phyloP scores from a whole-genome alignment of 805 yeast species.

The Candida hispaniensis region DNA sequence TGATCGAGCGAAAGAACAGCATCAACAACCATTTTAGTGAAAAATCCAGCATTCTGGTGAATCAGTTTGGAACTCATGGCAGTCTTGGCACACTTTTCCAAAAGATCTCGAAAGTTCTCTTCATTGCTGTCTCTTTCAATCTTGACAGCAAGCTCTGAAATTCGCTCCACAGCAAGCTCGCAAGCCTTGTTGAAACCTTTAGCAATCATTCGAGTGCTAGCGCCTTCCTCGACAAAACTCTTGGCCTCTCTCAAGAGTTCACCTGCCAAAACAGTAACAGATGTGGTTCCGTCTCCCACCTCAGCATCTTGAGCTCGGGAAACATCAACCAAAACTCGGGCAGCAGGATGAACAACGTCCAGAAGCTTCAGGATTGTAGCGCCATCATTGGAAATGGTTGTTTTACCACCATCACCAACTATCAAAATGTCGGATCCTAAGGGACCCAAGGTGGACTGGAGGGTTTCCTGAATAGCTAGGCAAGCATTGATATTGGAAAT shows the following conservation, averaged over 20 bases:
- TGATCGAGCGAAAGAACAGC: slow-evolving; percentile 83
- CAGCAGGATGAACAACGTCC: slow-evolving; percentile 98
- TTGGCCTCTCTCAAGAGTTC: slow-evolving; percentile 87
- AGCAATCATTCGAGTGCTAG: slow-evolving; percentile 77
- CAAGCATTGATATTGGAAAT: slow-evolving; percentile 95
- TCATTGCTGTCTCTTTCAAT: slow-evolving; percentile 45
- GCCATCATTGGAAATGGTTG: slow-evolving; percentile 96
- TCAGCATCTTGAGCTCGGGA: slow-evolving; percentile 96
- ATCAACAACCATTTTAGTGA: slow-evolving; percentile 94
- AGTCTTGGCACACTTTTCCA: slow-evolving; percentile 89
- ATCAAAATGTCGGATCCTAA: slow-evolving; percentile 91
- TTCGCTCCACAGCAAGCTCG: slow-evolving; percentile 58
- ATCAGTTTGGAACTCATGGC: slow-evolving; percentile 96
- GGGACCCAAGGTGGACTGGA: slow-evolving; percentile 93
- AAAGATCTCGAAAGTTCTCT: slow-evolving; percentile 56
- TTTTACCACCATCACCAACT: slow-evolving; percentile 69
- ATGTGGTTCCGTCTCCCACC: slow-evolving; percentile 97
- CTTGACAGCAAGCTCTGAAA: slow-evolving; percentile 66
- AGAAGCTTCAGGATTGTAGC: slow-evolving; percentile 87
- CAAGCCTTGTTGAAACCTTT: slow-evolving; percentile 83
- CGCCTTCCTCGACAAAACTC: slow-evolving; percentile 88
- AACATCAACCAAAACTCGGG: slow-evolving; percentile 86
- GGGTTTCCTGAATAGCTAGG: slow-evolving; percentile 89
- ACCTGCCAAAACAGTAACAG: slow-evolving; percentile 84
- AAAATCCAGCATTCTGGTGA: slow-evolving; percentile 75